Percentiles rank a stretch among this genome's conserved stretches.
Conservation (phyloP, 306 rosid species). For the Betula pendula region DNA sequence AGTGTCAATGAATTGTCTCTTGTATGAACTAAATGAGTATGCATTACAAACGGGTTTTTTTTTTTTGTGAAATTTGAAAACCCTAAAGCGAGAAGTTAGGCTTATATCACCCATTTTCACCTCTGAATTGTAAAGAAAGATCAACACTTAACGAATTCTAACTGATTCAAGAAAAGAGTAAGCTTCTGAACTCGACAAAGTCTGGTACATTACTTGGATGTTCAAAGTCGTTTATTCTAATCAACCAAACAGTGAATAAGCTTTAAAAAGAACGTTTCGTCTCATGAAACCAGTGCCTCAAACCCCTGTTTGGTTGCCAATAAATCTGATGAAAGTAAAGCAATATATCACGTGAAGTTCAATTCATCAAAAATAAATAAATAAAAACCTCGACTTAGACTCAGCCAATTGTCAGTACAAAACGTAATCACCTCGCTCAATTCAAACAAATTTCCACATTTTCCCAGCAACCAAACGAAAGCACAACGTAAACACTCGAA, state of each 20-base stretch:
- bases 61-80: background rate
- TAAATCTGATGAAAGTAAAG: background rate
- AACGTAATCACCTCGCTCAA: background rate
- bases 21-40: background rate
- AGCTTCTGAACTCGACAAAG: too few relatives aligned
- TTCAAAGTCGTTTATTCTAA: too few relatives aligned
- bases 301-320: background rate
- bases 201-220: too few relatives aligned
- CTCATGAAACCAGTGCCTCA: background rate
- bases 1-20: background rate
- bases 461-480: background rate
- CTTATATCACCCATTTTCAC: background rate
- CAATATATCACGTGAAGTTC: background rate
- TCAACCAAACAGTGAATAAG: too few relatives aligned
- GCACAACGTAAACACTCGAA: background rate
- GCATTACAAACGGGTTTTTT: background rate
- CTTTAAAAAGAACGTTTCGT: background rate
- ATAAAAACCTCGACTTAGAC: background rate
- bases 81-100: background rate
- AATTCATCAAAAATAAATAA: background rate
- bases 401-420: background rate
- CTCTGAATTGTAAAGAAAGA: background rate
- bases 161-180: too few relatives aligned
- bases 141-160: background rate
- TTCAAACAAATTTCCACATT: background rate